These are phyloP conservation scores for Alternaria panax DNA, from an alignment of 2,329 filamentous ascomycete species.

Conservation along the genomic window DNA sequence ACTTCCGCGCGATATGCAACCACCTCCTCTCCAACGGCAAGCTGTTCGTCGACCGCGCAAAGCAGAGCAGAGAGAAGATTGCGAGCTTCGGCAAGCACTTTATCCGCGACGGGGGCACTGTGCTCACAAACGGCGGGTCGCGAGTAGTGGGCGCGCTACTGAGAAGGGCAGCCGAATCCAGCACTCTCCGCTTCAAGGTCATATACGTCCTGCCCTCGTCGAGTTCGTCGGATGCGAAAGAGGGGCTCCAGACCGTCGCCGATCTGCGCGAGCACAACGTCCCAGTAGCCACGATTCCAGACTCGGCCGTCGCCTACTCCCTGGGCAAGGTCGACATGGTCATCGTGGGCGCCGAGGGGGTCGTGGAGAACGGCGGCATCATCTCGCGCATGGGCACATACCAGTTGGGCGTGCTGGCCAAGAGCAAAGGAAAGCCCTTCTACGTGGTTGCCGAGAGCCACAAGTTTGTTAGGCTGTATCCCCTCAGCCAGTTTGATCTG, in stretches of 20 bases:
- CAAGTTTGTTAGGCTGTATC: conserved; percentile 91
- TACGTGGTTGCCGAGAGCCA: conserved; percentile 95
- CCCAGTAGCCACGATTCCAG: conserved; percentile 81
- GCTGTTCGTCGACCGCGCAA: conserved; percentile 85
- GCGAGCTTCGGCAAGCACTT: conserved; percentile 80
- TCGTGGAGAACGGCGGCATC: conserved; percentile 92
- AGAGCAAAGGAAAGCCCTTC: conserved; percentile 75
- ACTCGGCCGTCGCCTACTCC: conserved; percentile 79
- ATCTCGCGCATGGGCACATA: conserved; percentile 87
- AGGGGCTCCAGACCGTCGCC: conserved; percentile 74
- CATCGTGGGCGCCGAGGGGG: conserved; percentile 77
- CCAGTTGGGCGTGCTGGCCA: conserved; percentile 84
- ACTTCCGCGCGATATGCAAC: conserved; percentile 82
- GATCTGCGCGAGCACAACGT: conserved; percentile 76
- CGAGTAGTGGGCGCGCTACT: conserved; percentile 83
- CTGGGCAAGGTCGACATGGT: conserved; percentile 76
- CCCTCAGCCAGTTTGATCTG: conserved; percentile 80
- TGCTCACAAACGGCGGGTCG: conserved; percentile 91
- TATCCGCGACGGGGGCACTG: conserved; percentile 76
- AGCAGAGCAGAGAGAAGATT: conserved; percentile 83
- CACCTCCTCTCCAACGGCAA: conserved; percentile 87
- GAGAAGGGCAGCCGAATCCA: conserved; percentile 73
- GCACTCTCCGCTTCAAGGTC: conserved; percentile 76
- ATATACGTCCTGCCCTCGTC: conserved; percentile 67
- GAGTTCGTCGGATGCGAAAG: conserved; percentile 52